These are phyloP conservation scores for Ustilago xerochloae DNA, from an alignment of 1,284 basidiomycete genomes.

Conservation along the genomic window DNA sequence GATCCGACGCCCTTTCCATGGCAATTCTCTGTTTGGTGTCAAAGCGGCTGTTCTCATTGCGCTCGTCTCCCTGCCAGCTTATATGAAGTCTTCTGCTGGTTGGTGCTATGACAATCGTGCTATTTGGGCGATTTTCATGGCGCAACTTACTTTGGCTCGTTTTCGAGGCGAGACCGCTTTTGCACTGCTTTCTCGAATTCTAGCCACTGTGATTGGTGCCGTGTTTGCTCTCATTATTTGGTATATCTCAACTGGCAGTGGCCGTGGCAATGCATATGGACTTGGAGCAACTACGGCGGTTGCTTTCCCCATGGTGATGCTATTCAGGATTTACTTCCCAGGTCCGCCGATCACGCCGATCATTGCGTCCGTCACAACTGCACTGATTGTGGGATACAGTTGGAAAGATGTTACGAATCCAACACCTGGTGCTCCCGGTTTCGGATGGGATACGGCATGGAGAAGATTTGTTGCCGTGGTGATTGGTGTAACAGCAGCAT, in stretches of 20 bases:
- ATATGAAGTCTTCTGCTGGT: conserved; percentile 44
- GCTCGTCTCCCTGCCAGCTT: conserved; percentile 61
- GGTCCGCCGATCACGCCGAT: conserved; percentile 78
- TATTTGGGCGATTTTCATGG: conserved; percentile 66
- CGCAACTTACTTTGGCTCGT: conserved; percentile 60
- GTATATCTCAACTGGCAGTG: conserved; percentile 73
- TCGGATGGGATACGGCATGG: conserved; percentile 71
- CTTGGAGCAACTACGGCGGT: conserved; percentile 78
- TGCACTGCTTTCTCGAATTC: conserved; percentile 54
- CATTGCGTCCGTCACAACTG: conserved; percentile 79
- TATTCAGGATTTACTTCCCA: conserved; percentile 78
- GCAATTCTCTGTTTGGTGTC: conserved; percentile 76
- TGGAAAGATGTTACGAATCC: conserved; percentile 60
- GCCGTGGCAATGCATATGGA: conserved; percentile 75
- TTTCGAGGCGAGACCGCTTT: conserved; percentile 63
- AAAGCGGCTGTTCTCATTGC: conserved; percentile 81
- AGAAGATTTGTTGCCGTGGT: conserved; percentile 68
- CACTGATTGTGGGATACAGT: conserved; percentile 63
- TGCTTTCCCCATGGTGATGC: conserved; percentile 74
- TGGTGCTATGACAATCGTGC: conserved; percentile 64
- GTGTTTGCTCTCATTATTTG: conserved; percentile 78
- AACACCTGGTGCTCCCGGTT: conserved; percentile 59
- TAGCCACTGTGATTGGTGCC: conserved; percentile 68
- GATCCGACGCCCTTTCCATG: conserved; percentile 53
- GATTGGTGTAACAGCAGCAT: conserved; percentile 65